Conservation (phyloP, 2,329 filamentous ascomycete genomes). For the Ustulina deusta region DNA sequence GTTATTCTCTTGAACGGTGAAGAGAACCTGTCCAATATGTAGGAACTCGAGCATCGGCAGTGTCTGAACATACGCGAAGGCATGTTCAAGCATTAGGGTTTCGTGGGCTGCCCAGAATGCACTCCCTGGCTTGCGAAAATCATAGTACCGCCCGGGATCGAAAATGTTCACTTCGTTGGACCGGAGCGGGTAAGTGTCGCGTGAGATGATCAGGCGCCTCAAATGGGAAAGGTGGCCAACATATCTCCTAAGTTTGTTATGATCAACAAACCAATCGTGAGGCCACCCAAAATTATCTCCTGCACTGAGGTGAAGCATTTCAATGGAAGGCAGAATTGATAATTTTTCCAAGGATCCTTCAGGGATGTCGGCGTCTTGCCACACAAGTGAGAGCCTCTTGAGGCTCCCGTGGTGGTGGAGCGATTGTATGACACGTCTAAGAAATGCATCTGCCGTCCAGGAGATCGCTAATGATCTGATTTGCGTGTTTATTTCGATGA, state of each 20-base stretch:
- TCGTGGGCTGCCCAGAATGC: conserved; percentile 3
- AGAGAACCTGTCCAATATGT: neutral
- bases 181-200: conserved; percentile 1
- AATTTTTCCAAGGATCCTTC: conserved; percentile 5
- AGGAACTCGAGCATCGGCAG: conserved; percentile 7
- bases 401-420: conserved; percentile 3
- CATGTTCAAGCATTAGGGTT: conserved; percentile 8
- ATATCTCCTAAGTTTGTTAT: conserved; percentile 5
- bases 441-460: neutral
- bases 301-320: conserved; percentile 11
- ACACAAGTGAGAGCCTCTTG: conserved; percentile 4
- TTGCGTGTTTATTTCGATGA: conserved; percentile 15
- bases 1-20: neutral
- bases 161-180: no score
- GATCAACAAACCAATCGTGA: conserved; percentile 14
- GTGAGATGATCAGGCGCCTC: conserved; percentile 9
- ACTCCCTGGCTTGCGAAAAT: conserved; percentile 4
- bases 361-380: conserved; percentile 6
- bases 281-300: neutral
- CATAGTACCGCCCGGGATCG: no score
- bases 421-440: conserved; percentile 16
- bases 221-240: conserved; percentile 1
- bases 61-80: neutral
- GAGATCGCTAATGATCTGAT: conserved; percentile 6
- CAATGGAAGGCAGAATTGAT: conserved; percentile 14